phyloP scores from a whole-genome alignment of 495 filamentous ascomycete genomes.

The Patellaria atrata region DNA sequence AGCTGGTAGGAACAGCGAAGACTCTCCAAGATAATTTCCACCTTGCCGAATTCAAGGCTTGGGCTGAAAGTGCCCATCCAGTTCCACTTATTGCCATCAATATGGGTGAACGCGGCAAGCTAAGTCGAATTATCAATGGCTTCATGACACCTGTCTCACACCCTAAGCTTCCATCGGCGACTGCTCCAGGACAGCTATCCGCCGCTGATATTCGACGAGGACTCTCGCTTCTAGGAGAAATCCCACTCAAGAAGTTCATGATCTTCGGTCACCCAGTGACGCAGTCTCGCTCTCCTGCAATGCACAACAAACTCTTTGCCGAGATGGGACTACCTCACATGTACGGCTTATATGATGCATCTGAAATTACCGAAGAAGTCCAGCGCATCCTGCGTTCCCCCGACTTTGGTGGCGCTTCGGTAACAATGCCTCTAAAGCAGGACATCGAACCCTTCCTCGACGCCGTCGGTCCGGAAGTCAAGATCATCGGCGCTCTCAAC shows the following conservation, averaged over 20 bases:
- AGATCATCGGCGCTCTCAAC: constrained; percentile 84
- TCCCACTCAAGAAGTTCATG: constrained; percentile 63
- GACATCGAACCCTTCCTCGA: constrained; percentile 76
- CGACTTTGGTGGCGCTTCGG: constrained; percentile 81
- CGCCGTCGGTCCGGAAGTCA: constrained; percentile 60
- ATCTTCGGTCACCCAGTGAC: constrained; percentile 76
- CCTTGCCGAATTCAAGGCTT: constrained; percentile 67
- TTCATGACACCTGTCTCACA: constrained; percentile 97
- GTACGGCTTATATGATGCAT: constrained; percentile 72
- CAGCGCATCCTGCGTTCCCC: constrained; percentile 50
- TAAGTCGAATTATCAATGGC: constrained; percentile 75
- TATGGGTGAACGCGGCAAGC: constrained; percentile 79
- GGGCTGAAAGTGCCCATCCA: constrained; percentile 54
- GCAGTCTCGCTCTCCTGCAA: constrained; percentile 65
- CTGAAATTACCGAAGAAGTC: constrained; percentile 42
- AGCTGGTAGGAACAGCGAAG: constrained; percentile 76
- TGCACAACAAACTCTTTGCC: constrained; percentile 81
- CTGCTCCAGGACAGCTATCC: constrained; percentile 87
- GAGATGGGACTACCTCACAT: constrained; percentile 69
- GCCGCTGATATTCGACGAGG: constrained; percentile 74
- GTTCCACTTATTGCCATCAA: constrained; percentile 87
- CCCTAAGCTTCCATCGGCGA: constrained; percentile 74
- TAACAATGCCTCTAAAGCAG: constrained; percentile 90
- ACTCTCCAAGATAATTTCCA: constrained; percentile 72
- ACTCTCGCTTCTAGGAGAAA: constrained; percentile 64